Evolutionary conservation across 2,329 filamentous ascomycete species (phyloP), one percentile per base, ranked within the genome.

Genomic region (Colletotrichum sp.): DNA sequence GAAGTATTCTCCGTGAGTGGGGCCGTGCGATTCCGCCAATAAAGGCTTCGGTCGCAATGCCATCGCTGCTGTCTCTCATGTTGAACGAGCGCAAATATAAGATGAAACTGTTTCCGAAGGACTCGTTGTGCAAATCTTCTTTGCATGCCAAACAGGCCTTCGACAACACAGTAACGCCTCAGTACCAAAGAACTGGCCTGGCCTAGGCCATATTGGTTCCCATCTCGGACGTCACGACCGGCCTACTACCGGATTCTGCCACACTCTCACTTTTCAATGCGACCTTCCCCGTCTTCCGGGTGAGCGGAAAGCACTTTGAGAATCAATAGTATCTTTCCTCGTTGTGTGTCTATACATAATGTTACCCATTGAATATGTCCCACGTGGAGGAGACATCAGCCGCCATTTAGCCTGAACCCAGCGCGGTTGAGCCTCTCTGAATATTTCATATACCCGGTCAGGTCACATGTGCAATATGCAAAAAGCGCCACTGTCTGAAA

Each of bases 341-440:
- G 1, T 30, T 30, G 60, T 1, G 28, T 8, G 24, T 30, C 21
- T 15, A 12, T 0, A 30, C 30, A n/a, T 6, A 32, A 21, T n/a
- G 8, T 6, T 61, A n/a, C 30, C 59, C 30, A 4, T 30, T 13
- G 3, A 16, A 18, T 3, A 12, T 12, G n/a, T 28, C n/a, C 10
- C 72, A 74, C 71, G 65, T 70, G 71, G 71, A 15, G 36, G 4
- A 30, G n/a, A 65, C 24, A 61, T 32, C 64, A 72, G 2, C 70
- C 34, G 34, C 21, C 55, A 32, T 73, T 75, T 68, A 73, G 73
- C 63, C 73, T 75, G 64, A 71, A 72, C 8, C 21, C 30, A 10
- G 30, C 10, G 12, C 30, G 30, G 63, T 67, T 67, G 63, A 72
- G 73, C 69, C 73, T 75, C 72, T 57, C 61, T 48, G 8, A n/a